Conservation (phyloP, 257 asterid species). For the Penstemon davidsonii region DNA sequence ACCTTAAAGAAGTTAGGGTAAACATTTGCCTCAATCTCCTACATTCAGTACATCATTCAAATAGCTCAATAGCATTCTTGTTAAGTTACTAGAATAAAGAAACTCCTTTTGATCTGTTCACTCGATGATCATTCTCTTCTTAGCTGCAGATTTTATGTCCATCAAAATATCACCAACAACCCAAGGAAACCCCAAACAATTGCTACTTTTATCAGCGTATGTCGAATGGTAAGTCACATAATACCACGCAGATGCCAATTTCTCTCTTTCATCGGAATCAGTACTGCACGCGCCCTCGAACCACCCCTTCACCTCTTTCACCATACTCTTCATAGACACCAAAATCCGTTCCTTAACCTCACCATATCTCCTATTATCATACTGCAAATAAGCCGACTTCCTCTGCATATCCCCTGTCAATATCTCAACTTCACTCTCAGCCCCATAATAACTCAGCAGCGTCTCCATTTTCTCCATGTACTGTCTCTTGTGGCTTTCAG, state of each 20-base stretch:
- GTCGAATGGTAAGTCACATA: slow-evolving; percentile 64
- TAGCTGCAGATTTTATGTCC: slow-evolving; percentile 45
- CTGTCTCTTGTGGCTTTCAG: slow-evolving; percentile 59
- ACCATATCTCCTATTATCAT: slow-evolving; percentile 75
- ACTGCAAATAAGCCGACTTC: slow-evolving; percentile 60
- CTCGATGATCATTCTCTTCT: slow-evolving; percentile 7
- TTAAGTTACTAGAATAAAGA: too few species aligned
- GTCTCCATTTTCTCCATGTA: slow-evolving; percentile 58
- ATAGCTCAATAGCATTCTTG: too few species aligned
- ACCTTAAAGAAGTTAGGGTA: too few species aligned
- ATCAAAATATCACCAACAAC: slow-evolving; percentile 68
- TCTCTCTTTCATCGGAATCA: slow-evolving; percentile 33
- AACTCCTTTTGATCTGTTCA: too few species aligned
- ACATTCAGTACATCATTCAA: too few species aligned
- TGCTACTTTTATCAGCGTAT: slow-evolving; percentile 43
- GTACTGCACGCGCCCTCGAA: slow-evolving; percentile 42
- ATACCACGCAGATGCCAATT: slow-evolving; percentile 92
- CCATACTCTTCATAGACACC: slow-evolving; percentile 66
- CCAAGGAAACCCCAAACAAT: slow-evolving; percentile 93
- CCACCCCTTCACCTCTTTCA: slow-evolving; percentile 76
- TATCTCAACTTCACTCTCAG: slow-evolving; percentile 77
- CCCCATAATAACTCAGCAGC: slow-evolving; percentile 65
- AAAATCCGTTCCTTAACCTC: slow-evolving; percentile 81
- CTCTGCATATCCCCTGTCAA: slow-evolving; percentile 69
- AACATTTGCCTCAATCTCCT: too few species aligned